Evolutionary conservation across 768 basidiomycete species (phyloP), one percentile per base, ranked within the genome.

Genomic region (Infundibulicybe gibba): DNA sequence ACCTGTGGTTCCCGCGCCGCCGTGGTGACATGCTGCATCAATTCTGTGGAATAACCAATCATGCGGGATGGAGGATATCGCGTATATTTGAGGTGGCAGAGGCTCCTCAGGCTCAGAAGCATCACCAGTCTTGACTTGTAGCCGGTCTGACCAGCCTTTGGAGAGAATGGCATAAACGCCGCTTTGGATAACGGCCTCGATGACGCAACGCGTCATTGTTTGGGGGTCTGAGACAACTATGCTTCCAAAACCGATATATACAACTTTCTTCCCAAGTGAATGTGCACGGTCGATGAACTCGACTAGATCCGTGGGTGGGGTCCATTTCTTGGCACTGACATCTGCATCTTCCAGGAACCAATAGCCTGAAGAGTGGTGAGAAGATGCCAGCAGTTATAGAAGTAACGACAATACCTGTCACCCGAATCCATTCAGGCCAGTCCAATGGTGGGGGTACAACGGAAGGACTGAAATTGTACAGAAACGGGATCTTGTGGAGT

Each of bases 401-500:
- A 20, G 16, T 15, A 53, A 60, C 48, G 55, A 88, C 4, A 8
- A 25, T 25, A 25, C 90, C 91, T 51, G 93, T 93, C 1, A 94
- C 81, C 35, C 90, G 86, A 52, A 98, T 97, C 93, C 94, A 97
- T 65, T 99, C 95, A 3, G 94, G 92, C 97, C 97, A 99, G 63
- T 99, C 95, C 46, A 98, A 68, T 3, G 95, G 95, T 20, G 87
- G 91, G 6, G 94, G 94, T 12, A 98, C 91, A 40, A 92, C 76
- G 25, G 80, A 74, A 1, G 94, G 90, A 58, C 91, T 94, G 62
- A 98, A 98, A 64, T 97, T 98, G 67, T 99, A 99, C 25, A 99
- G 65, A 72, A 98, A 99, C 2, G 95, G 95, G 42, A 95, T 90
- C 69, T 94, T 97, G 69, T 98, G 94, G 32, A 90, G 90, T 61